Evolutionary conservation across 306 rosid species (phyloP).

Genomic region (Prunus persica): DNA sequence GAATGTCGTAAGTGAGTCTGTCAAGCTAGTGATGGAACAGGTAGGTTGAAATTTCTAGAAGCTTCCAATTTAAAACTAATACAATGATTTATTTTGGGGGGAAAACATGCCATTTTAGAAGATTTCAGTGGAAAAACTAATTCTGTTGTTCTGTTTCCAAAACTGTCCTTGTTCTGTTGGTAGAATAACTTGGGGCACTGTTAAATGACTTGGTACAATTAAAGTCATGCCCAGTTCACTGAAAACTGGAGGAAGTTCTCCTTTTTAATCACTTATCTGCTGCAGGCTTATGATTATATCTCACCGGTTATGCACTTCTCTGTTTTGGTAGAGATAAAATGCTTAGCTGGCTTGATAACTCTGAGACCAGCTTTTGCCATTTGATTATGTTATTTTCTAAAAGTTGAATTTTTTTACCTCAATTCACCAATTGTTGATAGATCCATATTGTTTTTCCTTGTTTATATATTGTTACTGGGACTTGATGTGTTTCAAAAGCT

Average conservation of each 20-base stretch:
- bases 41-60: slow-evolving; percentile 27
- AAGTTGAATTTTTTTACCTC: background rate
- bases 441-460: background rate
- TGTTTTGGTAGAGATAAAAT: background rate
- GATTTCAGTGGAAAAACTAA: background rate
- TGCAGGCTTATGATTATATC: no score
- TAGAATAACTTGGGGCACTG: background rate
- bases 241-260: background rate
- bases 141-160: background rate
- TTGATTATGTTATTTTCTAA: background rate
- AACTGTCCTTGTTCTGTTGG: background rate
- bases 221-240: background rate
- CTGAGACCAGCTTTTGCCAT: background rate
- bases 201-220: background rate
- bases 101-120: background rate
- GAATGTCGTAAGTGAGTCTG: slow-evolving; percentile 88
- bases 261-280: no score
- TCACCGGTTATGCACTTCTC: no score
- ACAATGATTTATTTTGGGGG: background rate
- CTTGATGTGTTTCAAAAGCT: background rate
- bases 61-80: background rate
- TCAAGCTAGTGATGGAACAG: slow-evolving; percentile 94
- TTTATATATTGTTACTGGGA: no score
- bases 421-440: background rate
- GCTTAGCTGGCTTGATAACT: background rate